phyloP scores from a whole-genome alignment of 768 basidiomycete species.

The Rubroboletus pulcherrimus region DNA sequence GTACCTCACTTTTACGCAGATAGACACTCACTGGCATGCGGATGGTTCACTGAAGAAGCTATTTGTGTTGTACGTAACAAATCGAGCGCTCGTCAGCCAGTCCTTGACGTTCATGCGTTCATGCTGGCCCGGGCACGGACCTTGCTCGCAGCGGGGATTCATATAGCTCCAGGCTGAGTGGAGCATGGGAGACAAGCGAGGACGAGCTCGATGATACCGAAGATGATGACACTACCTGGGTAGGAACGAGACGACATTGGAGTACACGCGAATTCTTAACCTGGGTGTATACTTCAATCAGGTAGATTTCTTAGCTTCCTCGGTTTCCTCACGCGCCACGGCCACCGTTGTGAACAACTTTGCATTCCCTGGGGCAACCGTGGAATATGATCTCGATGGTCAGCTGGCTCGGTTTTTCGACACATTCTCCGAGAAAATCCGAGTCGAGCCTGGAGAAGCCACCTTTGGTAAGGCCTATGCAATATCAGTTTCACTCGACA shows the following conservation, averaged over 20 bases:
- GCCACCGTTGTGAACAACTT: neutral
- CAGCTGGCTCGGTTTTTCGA: conserved; percentile 5
- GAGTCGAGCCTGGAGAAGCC: neutral
- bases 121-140: neutral
- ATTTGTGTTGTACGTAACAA: conserved; percentile 7
- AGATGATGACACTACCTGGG: conserved; percentile 7
- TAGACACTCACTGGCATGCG: conserved; percentile 2
- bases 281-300: neutral
- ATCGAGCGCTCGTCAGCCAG: neutral
- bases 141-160: conserved; percentile 7
- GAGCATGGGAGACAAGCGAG: neutral
- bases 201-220: neutral
- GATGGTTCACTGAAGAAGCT: conserved; percentile 1
- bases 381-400: conserved; percentile 1
- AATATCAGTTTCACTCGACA: neutral
- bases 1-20: neutral
- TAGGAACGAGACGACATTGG: neutral
- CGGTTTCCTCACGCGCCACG: neutral
- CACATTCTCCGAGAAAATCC: neutral
- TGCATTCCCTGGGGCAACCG: conserved; percentile 11
- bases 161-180: conserved; percentile 8
- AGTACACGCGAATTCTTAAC: neutral
- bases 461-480: conserved; percentile 1
- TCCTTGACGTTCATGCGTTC: too few species aligned
- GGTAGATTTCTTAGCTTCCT: conserved; percentile 7